phyloP scores from a whole-genome alignment of 495 filamentous ascomycete species.

The Podospora pseudocomata region DNA sequence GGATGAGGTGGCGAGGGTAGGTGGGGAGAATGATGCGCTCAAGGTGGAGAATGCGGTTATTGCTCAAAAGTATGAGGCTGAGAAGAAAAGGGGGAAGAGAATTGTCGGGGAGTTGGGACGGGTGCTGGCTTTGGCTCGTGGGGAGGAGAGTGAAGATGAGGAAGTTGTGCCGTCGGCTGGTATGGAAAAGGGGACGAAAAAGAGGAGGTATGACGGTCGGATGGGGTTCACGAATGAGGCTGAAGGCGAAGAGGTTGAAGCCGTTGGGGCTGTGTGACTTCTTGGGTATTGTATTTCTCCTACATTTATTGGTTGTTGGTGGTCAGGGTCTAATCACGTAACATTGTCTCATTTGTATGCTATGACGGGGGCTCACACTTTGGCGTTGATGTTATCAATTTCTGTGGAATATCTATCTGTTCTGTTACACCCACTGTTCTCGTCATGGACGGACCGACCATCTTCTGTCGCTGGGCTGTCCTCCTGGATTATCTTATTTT shows the following conservation, averaged over 20 bases:
- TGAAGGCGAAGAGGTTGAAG: slow-evolving; percentile 29
- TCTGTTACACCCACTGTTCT: too few relatives aligned
- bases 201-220: slow-evolving; percentile 57
- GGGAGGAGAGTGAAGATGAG: background rate
- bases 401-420: too few relatives aligned
- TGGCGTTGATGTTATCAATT: too few relatives aligned
- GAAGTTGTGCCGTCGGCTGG: background rate
- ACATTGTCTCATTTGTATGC: too few relatives aligned
- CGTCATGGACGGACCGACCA: too few relatives aligned
- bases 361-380: too few relatives aligned
- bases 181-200: slow-evolving; percentile 36
- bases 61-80: slow-evolving; percentile 44
- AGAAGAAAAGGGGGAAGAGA: slow-evolving; percentile 49
- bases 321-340: too few relatives aligned
- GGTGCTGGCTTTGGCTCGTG: slow-evolving; percentile 25
- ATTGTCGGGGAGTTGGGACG: slow-evolving; percentile 36
- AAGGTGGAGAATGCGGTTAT: slow-evolving; percentile 42
- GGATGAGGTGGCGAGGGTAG: slow-evolving; percentile 31
- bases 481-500: too few relatives aligned
- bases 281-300: too few relatives aligned
- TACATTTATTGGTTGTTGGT: too few relatives aligned
- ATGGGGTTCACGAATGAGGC: slow-evolving; percentile 62
- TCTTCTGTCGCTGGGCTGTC: too few relatives aligned
- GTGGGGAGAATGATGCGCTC: slow-evolving; percentile 34
- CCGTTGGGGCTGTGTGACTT: too few relatives aligned